A percentile compares a stretch with the other conserved stretches of the same genome.
Evolutionary conservation across 257 asterid species (phyloP).

Genomic region (Anisodus tanguticus): DNA sequence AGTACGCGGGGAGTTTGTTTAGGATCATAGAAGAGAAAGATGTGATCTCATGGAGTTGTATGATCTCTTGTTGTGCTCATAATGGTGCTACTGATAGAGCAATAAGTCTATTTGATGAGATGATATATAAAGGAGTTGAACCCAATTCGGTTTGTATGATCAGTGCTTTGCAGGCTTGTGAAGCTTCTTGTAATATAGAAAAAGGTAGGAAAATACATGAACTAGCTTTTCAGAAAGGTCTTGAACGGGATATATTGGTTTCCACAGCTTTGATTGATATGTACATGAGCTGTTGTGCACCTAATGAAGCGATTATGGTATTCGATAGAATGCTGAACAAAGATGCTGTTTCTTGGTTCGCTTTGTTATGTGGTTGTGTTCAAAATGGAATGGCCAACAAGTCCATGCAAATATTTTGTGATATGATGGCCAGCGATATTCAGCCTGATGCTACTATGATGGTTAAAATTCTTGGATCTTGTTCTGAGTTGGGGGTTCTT

Average conservation of each 20-base stretch:
- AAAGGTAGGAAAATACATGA: slow-evolving; percentile 62
- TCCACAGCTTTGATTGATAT: slow-evolving; percentile 79
- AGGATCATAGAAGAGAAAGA: slow-evolving; percentile 61
- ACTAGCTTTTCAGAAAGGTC: slow-evolving; percentile 46
- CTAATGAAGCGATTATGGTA: slow-evolving; percentile 60
- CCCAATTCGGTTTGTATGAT: slow-evolving; percentile 53
- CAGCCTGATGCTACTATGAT: slow-evolving; percentile 53
- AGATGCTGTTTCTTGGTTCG: slow-evolving; percentile 61
- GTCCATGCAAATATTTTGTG: slow-evolving; percentile 53
- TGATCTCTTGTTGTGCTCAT: slow-evolving; percentile 77
- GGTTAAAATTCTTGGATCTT: slow-evolving; percentile 61
- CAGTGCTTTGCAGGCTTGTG: slow-evolving; percentile 77
- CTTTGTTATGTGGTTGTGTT: slow-evolving; percentile 62
- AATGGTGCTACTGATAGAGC: slow-evolving; percentile 56
- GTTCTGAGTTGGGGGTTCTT: slow-evolving; percentile 75
- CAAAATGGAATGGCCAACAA: slow-evolving; percentile 49
- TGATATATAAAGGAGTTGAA: slow-evolving; percentile 52
- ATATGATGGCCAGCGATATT: slow-evolving; percentile 52
- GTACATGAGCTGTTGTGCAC: slow-evolving; percentile 78
- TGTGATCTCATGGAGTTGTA: slow-evolving; percentile 80
- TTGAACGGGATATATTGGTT: slow-evolving; percentile 56
- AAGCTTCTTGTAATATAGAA: slow-evolving; percentile 51
- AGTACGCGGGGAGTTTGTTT: slow-evolving; percentile 55
- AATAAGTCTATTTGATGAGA: slow-evolving; percentile 52
- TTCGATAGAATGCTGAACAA: slow-evolving; percentile 55